Conservation (phyloP, 1,284 basidiomycete genomes). For the Pisolithus thermaeus region DNA sequence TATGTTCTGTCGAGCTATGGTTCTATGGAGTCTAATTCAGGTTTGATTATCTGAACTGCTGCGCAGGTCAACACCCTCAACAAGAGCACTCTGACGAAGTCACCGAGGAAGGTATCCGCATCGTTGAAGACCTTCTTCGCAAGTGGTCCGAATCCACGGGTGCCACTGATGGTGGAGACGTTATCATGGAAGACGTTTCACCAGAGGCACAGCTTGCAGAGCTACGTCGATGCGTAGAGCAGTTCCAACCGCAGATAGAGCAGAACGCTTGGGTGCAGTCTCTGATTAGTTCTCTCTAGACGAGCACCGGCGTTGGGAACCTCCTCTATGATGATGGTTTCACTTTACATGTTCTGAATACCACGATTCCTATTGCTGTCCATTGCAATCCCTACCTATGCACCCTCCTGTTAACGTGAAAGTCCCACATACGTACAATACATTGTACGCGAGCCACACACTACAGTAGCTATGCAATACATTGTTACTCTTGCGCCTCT, state of each 20-base stretch:
- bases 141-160: conserved; percentile 54
- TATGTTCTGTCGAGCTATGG: conserved; percentile 17
- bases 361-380: too few relatives aligned
- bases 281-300: conserved; percentile 46
- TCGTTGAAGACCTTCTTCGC: conserved; percentile 77
- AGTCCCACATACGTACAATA: too few relatives aligned
- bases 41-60: conserved; percentile 7
- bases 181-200: conserved; percentile 49
- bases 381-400: too few relatives aligned
- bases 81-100: conserved; percentile 54
- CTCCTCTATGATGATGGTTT: neutral
- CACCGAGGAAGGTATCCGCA: conserved; percentile 71
- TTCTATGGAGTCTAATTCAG: neutral
- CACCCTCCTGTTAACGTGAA: too few relatives aligned
- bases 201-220: conserved; percentile 60
- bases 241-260: conserved; percentile 65
- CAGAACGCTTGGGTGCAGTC: conserved; percentile 62
- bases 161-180: conserved; percentile 43
- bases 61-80: conserved; percentile 32
- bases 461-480: neutral
- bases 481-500: conserved; percentile 10
- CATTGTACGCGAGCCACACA: too few relatives aligned
- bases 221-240: conserved; percentile 60
- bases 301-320: neutral
- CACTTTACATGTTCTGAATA: neutral